Evolutionary conservation across 108 stramenopile species (phyloP), one percentile per base, ranked within the genome.

Genomic region (Pseudonitzschia delicatissima): DNA sequence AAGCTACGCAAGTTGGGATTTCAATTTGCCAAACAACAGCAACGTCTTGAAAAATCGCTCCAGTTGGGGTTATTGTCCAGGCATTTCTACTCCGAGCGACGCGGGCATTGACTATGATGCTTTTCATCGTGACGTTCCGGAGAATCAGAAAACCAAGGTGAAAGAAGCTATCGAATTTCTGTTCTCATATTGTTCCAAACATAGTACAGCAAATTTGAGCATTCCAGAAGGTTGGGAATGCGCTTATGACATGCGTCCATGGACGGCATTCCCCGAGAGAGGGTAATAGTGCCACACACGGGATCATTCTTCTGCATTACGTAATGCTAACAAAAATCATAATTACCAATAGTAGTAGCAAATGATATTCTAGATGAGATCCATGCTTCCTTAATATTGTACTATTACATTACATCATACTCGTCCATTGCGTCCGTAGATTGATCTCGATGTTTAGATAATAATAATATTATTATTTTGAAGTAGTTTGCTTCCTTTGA

Each of bases 241-340:
- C 31, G 84, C 91, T 0, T 84, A 84, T 70, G 87, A 88, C 63
- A 84, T 89, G 86, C 70, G 82, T 45, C 86, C 87, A 18, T 92
- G 91, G 87, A 77, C 78, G 33, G 91, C 77, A n/a, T 89, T 81
- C 55, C 91, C 91, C 0, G 88, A 92, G n/a, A 3, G 42, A n/a
- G 6, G 6, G 13, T 44, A 7, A 44, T n/a, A n/a, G n/a, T n/a
- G 3, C 42, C n/a, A 44, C 42, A 44, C 37, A 9, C 9, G 9
- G 5, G 37, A 7, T 23, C 23, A 21, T 21, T 29, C 4, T 3
- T 52, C 51, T 9, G n/a, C n/a, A n/a, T n/a, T n/a, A n/a, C n/a
- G n/a, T n/a, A n/a, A n/a, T n/a, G n/a, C n/a, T n/a, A n/a, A n/a
- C n/a, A n/a, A n/a, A n/a, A n/a, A n/a, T n/a, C n/a, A n/a, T n/a